Evolutionary conservation across 2,329 filamentous ascomycete species (phyloP).

Genomic region (Cyphellophora attinorum): DNA sequence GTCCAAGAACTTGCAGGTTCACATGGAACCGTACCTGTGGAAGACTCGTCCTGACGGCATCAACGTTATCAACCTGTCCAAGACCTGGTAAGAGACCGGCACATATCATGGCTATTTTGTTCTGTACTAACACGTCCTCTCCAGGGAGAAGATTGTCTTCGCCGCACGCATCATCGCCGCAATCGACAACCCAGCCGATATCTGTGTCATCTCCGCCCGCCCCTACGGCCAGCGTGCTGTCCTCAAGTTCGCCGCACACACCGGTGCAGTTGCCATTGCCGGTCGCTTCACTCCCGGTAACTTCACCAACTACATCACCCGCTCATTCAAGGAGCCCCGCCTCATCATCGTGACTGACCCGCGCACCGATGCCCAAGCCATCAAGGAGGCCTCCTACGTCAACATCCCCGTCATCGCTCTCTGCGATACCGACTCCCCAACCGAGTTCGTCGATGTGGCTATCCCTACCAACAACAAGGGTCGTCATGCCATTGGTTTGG

Average conservation of each 20-base stretch:
- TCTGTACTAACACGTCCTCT: too few relatives aligned
- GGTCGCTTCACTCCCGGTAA: constrained; percentile 99
- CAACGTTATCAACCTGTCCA: constrained; percentile 99
- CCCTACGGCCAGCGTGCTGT: constrained; percentile 99
- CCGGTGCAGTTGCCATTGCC: constrained; percentile 92
- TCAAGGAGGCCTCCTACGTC: constrained; percentile 99
- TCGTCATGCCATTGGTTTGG: constrained; percentile 93
- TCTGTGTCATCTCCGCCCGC: constrained; percentile 98
- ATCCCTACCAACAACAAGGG: constrained; percentile 99
- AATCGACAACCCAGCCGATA: constrained; percentile 98
- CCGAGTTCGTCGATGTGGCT: constrained; percentile 98
- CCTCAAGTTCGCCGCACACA: constrained; percentile 99
- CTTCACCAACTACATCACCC: constrained; percentile 99
- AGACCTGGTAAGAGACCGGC: constrained; percentile 94
- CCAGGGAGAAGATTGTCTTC: constrained; percentile 98
- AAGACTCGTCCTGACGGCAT: constrained; percentile 98
- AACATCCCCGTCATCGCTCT: constrained; percentile 99
- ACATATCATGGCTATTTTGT: too few relatives aligned
- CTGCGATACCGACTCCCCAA: constrained; percentile 97
- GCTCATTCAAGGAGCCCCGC: constrained; percentile 99
- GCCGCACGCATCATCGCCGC: constrained; percentile 97
- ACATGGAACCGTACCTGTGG: constrained; percentile 99
- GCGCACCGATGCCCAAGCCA: constrained; percentile 98
- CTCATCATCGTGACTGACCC: constrained; percentile 99
- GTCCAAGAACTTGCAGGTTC: constrained; percentile 98